A percentile compares a stretch with the other conserved stretches of the same genome.
Evolutionary conservation across 306 rosid genomes (phyloP).

Genomic region (Cajanus cajan): DNA sequence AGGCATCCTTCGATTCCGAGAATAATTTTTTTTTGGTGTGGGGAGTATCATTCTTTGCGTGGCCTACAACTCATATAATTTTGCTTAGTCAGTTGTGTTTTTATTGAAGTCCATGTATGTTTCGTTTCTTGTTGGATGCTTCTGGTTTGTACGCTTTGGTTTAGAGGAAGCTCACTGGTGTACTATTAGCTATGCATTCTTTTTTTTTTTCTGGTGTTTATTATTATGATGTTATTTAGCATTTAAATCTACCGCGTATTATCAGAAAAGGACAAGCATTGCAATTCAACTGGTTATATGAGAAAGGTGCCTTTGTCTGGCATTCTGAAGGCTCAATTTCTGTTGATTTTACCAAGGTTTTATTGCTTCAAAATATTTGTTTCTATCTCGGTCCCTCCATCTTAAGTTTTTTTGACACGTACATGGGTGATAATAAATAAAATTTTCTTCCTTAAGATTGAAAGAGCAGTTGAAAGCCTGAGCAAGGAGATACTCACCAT

Average conservation of each 20-base stretch:
- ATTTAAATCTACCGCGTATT: conserved; percentile 33
- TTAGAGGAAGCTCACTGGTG: conserved; percentile 96
- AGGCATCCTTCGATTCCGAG: too few species aligned
- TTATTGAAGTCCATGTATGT: conserved; percentile 82
- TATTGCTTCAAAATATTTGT: neutral
- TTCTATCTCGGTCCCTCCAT: conserved; percentile 13
- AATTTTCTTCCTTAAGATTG: conserved; percentile 49
- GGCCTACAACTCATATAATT: too few species aligned
- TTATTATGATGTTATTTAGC: conserved; percentile 12
- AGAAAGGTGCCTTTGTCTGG: conserved; percentile 75
- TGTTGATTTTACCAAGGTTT: conserved; percentile 84
- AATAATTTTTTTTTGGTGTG: too few species aligned
- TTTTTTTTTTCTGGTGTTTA: conserved; percentile 25
- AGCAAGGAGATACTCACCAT: conserved; percentile 87
- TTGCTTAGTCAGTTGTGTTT: too few species aligned
- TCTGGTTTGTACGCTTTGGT: conserved; percentile 91
- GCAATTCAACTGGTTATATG: conserved; percentile 92
- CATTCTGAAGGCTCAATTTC: conserved; percentile 61
- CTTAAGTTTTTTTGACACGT: neutral
- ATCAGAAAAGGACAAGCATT: conserved; percentile 92
- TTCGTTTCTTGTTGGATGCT: conserved; percentile 94
- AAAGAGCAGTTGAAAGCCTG: conserved; percentile 78
- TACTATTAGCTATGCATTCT: conserved; percentile 38
- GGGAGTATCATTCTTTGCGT: too few species aligned
- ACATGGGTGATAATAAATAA: conserved; percentile 14